These are phyloP conservation scores for Orbilia oligospora DNA, from an alignment of 2,329 filamentous ascomycete species.

Conservation along the genomic window DNA sequence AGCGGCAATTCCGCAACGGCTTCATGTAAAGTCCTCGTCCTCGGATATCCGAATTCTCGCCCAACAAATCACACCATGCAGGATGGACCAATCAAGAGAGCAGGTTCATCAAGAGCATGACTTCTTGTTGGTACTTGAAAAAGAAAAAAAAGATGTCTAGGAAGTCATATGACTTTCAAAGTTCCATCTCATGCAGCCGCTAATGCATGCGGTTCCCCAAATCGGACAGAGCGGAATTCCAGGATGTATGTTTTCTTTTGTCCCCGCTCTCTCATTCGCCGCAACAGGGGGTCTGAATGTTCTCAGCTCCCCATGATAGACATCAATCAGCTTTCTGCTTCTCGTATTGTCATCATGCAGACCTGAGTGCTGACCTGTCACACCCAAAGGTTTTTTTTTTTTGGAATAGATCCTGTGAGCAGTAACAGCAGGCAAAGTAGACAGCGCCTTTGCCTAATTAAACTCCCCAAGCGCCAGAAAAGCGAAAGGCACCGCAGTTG, in stretches of 20 bases:
- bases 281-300: slow-evolving; percentile 26
- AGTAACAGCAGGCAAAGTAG: no score
- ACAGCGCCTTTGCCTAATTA: slow-evolving; percentile 53
- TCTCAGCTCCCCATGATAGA: slow-evolving; percentile 30
- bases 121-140: slow-evolving; percentile 19
- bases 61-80: slow-evolving; percentile 21
- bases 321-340: slow-evolving; percentile 30
- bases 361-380: slow-evolving; percentile 41
- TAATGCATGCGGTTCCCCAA: slow-evolving; percentile 58
- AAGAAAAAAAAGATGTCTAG: slow-evolving; percentile 44
- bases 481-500: slow-evolving; percentile 1
- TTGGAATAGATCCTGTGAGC: slow-evolving; percentile 24
- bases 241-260: slow-evolving; percentile 44
- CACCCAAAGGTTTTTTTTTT: slow-evolving; percentile 3
- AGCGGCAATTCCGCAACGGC: slow-evolving; percentile 59
- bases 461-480: slow-evolving; percentile 29
- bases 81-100: slow-evolving; percentile 34
- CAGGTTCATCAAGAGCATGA: slow-evolving; percentile 8
- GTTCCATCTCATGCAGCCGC: slow-evolving; percentile 60
- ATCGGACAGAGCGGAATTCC: slow-evolving; percentile 41
- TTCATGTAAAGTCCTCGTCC: slow-evolving; percentile 27
- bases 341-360: slow-evolving; percentile 39
- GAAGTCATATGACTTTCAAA: slow-evolving; percentile 59
- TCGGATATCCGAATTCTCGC: slow-evolving; percentile 42
- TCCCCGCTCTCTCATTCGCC: slow-evolving; percentile 29